phyloP scores from a whole-genome alignment of 1,139 yeast genomes.

The Yamadazyma taylorii region DNA sequence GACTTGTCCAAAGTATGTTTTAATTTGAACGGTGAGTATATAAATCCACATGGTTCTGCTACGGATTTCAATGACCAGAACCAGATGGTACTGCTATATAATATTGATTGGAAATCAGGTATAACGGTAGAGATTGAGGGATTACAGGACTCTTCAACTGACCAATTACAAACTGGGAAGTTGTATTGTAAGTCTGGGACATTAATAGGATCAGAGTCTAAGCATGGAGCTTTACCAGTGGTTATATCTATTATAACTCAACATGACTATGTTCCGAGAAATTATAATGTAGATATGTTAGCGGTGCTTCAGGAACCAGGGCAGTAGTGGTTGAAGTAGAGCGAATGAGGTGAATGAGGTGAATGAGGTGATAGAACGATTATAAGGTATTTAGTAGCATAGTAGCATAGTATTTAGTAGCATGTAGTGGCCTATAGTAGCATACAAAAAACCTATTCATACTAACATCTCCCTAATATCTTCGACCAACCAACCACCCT shows the following conservation, averaged over 20 bases:
- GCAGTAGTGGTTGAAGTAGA: no score
- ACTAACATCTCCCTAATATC: no score
- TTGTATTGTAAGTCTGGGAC: constrained; percentile 24
- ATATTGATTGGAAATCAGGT: constrained; percentile 1
- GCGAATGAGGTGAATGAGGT: no score
- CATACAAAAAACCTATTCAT: not conserved
- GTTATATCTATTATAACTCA: constrained; percentile 26
- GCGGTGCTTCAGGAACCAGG: not conserved
- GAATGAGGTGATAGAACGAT: no score
- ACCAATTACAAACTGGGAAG: not conserved
- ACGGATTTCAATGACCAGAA: constrained; percentile 1
- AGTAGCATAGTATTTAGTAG: not conserved
- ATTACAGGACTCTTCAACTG: not conserved
- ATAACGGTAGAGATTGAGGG: constrained; percentile 1
- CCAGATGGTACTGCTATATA: not conserved
- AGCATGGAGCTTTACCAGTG: constrained; percentile 22
- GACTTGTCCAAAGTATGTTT: constrained; percentile 37
- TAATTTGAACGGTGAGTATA: constrained; percentile 5
- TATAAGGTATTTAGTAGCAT: no score
- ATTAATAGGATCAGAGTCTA: constrained; percentile 9
- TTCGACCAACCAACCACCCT: not conserved
- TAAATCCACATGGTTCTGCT: constrained; percentile 1
- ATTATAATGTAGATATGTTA: not conserved
- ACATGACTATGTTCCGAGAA: constrained; percentile 2
- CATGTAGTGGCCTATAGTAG: not conserved